A percentile compares a stretch with the other conserved stretches of the same genome.
phyloP scores from a whole-genome alignment of 768 basidiomycete species.

The Albatrellus ellisii region DNA sequence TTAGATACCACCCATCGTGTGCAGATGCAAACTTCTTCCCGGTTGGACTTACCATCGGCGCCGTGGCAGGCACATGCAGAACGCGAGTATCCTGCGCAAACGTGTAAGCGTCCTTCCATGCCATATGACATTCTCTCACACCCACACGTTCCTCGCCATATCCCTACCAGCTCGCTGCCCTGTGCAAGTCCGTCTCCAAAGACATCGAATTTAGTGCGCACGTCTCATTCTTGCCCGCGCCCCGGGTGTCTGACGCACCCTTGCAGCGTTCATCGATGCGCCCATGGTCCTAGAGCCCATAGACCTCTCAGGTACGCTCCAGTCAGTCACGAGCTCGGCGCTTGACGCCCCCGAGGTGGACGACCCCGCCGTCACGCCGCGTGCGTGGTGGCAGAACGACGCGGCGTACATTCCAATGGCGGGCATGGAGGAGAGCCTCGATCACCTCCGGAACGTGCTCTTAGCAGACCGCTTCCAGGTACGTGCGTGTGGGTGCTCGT shows the following conservation, averaged over 20 bases:
- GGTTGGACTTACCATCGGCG: neutral
- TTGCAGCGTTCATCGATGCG: constrained; percentile 59
- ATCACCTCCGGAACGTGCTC: constrained; percentile 41
- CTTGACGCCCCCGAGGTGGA: constrained; percentile 27
- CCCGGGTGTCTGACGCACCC: neutral
- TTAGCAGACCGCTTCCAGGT: constrained; percentile 54
- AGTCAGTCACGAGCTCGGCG: constrained; percentile 15
- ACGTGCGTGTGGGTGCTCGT: constrained; percentile 21
- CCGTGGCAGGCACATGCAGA: constrained; percentile 58
- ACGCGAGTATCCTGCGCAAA: constrained; percentile 54
- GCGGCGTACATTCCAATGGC: constrained; percentile 33
- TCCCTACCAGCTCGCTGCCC: constrained; percentile 44
- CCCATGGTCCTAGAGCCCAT: constrained; percentile 54
- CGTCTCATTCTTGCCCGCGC: neutral
- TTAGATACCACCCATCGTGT: neutral
- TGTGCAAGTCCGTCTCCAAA: constrained; percentile 51
- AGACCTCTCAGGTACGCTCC: constrained; percentile 32
- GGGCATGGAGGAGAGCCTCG: constrained; percentile 48
- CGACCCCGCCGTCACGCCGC: constrained; percentile 29
- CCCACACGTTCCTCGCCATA: neutral
- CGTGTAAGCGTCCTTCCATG: constrained; percentile 29
- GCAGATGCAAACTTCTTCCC: neutral
- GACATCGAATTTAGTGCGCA: constrained; percentile 45
- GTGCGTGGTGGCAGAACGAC: constrained; percentile 59
- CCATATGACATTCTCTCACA: neutral